Base-by-base conservation (phyloP, 768 basidiomycete genomes). In the Xerocomellus amylosporus region DNA sequence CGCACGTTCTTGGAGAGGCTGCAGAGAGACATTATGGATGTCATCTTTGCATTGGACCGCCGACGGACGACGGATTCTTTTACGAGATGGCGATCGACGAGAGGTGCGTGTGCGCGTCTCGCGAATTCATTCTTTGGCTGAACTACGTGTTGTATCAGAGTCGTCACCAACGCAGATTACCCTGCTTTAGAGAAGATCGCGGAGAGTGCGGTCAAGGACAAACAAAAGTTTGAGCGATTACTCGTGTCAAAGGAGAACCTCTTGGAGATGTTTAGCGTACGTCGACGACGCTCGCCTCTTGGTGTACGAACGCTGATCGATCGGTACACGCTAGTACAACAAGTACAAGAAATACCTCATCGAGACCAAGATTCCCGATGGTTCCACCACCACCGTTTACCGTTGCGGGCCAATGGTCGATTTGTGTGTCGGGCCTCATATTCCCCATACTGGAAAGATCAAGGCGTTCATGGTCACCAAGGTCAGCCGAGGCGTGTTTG, bases 341-440 rank as follows among this genome's bases (percentile, higher is more conserved):
- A 94, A 93, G 72, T 99, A 96, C 77, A 99, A 99, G 77, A 84
- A 87, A 63, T 88, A 98, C 71, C 82, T 98, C 66, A 98, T 99
- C 66, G 84, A 97, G 70, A 84, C 86, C 62, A 98, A 98, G 76
- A 87, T 99, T 53, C 90, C 93, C 10, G 96, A 99, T 71, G 96
- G 95, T 58, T 88, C 92, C 10, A 92, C 90, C 47, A 95, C 97
- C 41, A 99, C 97, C 10, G 94, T 99, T 17, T 99, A 98, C 75
- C 90, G 96, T 47, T 98, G 97, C 69, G 97, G 97, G 33, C 95
- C 97, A 38, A 93, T 99, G 88, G 86, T 99, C 52, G 97, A 99
- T 73, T 80, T 99, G 36, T 99, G 97, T 66, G 79, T 95, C 36
- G 97, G 97, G 31, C 97, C 97, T 22, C 97, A 99, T 71, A 92